These are phyloP conservation scores for Exophiala spinifera DNA, from an alignment of 2,329 filamentous ascomycete genomes.

Conservation along the genomic window DNA sequence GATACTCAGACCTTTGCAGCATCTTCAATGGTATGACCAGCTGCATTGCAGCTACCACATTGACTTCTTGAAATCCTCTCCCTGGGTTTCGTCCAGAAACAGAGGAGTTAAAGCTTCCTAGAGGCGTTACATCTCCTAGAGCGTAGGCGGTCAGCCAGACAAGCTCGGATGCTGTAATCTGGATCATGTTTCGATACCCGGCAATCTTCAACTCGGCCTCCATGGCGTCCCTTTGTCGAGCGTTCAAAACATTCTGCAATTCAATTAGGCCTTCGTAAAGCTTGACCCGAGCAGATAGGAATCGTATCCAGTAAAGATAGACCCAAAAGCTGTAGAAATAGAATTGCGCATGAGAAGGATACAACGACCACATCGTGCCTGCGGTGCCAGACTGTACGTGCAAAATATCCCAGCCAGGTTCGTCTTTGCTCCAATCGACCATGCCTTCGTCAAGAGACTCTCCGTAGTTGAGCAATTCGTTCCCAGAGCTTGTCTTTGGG, in stretches of 20 bases:
- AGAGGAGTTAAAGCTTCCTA: slow-evolving; percentile 21
- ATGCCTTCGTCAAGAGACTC: slow-evolving; percentile 22
- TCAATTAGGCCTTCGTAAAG: slow-evolving; percentile 28
- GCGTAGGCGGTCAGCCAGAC: slow-evolving; percentile 29
- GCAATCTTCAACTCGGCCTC: slow-evolving; percentile 13
- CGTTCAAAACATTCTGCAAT: slow-evolving; percentile 9
- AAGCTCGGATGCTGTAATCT: slow-evolving; percentile 17
- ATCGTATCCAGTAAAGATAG: slow-evolving; percentile 27
- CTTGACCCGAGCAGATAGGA: slow-evolving; percentile 28
- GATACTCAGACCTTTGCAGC: slow-evolving; percentile 23
- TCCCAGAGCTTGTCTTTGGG: background rate
- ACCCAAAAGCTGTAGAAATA: slow-evolving; percentile 28
- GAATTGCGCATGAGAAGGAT: slow-evolving; percentile 24
- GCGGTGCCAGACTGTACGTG: slow-evolving; percentile 11
- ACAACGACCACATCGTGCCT: slow-evolving; percentile 27
- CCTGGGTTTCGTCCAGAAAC: slow-evolving; percentile 15
- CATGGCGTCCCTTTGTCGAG: no score
- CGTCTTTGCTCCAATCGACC: slow-evolving; percentile 25
- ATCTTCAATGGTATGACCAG: slow-evolving; percentile 29
- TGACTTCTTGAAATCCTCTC: slow-evolving; percentile 23
- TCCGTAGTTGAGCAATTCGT: slow-evolving; percentile 17
- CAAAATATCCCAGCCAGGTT: slow-evolving; percentile 28
- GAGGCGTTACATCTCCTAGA: slow-evolving; percentile 25
- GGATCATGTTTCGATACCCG: slow-evolving; percentile 17
- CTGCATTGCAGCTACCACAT: slow-evolving; percentile 28